Evolutionary conservation across 495 filamentous ascomycete genomes (phyloP).

Genomic region (Lentithecium fluviatile): DNA sequence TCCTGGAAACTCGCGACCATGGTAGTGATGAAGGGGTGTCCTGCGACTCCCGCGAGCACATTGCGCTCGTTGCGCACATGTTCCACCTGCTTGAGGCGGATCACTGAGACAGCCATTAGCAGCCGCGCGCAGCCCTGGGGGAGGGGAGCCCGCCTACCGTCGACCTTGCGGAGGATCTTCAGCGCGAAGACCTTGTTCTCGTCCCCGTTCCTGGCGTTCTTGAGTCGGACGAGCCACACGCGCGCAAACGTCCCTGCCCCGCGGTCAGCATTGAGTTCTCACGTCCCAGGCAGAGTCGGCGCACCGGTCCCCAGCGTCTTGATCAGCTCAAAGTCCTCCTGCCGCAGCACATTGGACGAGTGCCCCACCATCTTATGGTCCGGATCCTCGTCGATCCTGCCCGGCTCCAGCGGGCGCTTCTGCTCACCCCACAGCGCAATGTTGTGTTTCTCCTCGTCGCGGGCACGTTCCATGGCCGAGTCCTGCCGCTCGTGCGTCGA

Average conservation of each 20-base stretch:
- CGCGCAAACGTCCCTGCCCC: slow-evolving; percentile 86
- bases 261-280: slow-evolving; percentile 40
- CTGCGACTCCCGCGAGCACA: slow-evolving; percentile 81
- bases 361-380: slow-evolving; percentile 59
- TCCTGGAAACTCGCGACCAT: slow-evolving; percentile 88
- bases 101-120: slow-evolving; percentile 57
- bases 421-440: slow-evolving; percentile 50
- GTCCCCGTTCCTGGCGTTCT: slow-evolving; percentile 36
- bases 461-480: slow-evolving; percentile 30
- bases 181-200: slow-evolving; percentile 78
- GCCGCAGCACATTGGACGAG: slow-evolving; percentile 54
- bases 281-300: slow-evolving; percentile 1
- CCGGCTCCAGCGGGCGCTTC: slow-evolving; percentile 51
- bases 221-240: slow-evolving; percentile 78
- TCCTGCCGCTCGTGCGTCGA: slow-evolving; percentile 15
- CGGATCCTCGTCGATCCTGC: slow-evolving; percentile 54
- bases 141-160: slow-evolving; percentile 51
- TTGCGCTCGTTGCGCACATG: slow-evolving; percentile 93
- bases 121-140: neutral
- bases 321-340: slow-evolving; percentile 78
- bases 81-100: slow-evolving; percentile 95
- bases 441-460: slow-evolving; percentile 53
- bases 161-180: slow-evolving; percentile 88
- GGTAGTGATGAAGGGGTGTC: slow-evolving; percentile 94
- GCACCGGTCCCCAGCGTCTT: slow-evolving; percentile 89